phyloP scores from a whole-genome alignment of 1,284 basidiomycete species.

The Leccinum pachyderme region DNA sequence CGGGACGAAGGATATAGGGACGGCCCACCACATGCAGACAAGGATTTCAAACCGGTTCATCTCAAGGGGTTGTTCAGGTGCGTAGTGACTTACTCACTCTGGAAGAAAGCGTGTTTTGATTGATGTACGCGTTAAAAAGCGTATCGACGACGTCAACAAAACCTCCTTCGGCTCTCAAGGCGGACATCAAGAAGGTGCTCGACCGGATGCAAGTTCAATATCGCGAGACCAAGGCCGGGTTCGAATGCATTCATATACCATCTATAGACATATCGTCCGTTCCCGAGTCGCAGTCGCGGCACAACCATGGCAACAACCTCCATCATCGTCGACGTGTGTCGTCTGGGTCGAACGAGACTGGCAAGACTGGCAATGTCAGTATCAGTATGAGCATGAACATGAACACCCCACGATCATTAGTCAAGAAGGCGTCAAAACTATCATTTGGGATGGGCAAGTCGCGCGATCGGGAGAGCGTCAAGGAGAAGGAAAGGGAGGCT shows the following conservation, averaged over 20 bases:
- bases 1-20: slow-evolving; percentile 35
- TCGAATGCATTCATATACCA: slow-evolving; percentile 94
- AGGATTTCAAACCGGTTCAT: slow-evolving; percentile 85
- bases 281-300: slow-evolving; percentile 36
- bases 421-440: slow-evolving; percentile 73
- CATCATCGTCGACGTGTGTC: slow-evolving; percentile 49
- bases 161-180: slow-evolving; percentile 74
- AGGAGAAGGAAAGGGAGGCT: slow-evolving; percentile 41
- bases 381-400: background rate
- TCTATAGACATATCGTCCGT: slow-evolving; percentile 87
- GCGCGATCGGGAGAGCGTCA: slow-evolving; percentile 36
- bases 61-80: slow-evolving; percentile 88
- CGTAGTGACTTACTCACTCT: slow-evolving; percentile 18
- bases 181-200: slow-evolving; percentile 83
- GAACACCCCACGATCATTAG: slow-evolving; percentile 48
- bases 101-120: slow-evolving; percentile 1
- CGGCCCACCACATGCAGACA: slow-evolving; percentile 44
- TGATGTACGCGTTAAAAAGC: slow-evolving; percentile 36
- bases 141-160: slow-evolving; percentile 97
- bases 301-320: slow-evolving; percentile 23
- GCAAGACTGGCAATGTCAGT: slow-evolving; percentile 28
- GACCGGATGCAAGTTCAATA: slow-evolving; percentile 95
- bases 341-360: slow-evolving; percentile 47
- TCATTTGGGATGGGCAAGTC: slow-evolving; percentile 55
- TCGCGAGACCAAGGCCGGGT: slow-evolving; percentile 86